Base-by-base conservation (phyloP, 78 protist species). In the Dictyostelium capitatum region DNA sequence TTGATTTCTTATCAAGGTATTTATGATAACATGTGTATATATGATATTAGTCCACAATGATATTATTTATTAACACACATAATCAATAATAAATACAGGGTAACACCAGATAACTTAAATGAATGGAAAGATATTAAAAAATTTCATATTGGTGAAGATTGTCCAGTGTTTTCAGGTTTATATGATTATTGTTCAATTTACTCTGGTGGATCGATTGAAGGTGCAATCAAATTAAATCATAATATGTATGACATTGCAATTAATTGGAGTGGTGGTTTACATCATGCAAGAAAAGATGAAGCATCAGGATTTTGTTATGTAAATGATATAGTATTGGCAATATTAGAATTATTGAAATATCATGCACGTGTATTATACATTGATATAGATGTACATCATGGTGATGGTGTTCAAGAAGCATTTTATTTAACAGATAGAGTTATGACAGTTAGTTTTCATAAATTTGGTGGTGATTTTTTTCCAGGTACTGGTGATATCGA, bases 211-310 rank as follows among this genome's bases (percentile, higher is more conserved):
- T 97, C 98, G 11, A 90, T 99, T 23, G 98, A 94, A 9, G 98
- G 98, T 19, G 99, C 99, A 0, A 77, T 94, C 15, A 89, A 91
- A 79, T 85, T 98, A 17, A 98, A 98, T 79, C 91, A 89, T 25
- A 94, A 84, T 4, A 74, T 95, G 48, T 23, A 91, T n/a, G 99
- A 98, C 80, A 79, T 98, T 50, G 99, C 99, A n/a, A 83, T 99
- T 70, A 98, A 99, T 95, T 99, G 99, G 99, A 92, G 97, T 20
- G 99, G 99, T 17, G 99, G 99, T 1, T 82, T 98, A 72, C 99
- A 99, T 82, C 99, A 99, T 81, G 99, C 99, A 37, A 97, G 97
- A 90, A 97, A 97, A 70, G n/a, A 91, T 48, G 98, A 97, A 70
- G 99, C 99, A 0, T 83, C 98, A 0, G 99, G 99, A 11, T 99